Base-by-base conservation (phyloP, 1,284 basidiomycete genomes). In the Malassezia yamatoensis region DNA sequence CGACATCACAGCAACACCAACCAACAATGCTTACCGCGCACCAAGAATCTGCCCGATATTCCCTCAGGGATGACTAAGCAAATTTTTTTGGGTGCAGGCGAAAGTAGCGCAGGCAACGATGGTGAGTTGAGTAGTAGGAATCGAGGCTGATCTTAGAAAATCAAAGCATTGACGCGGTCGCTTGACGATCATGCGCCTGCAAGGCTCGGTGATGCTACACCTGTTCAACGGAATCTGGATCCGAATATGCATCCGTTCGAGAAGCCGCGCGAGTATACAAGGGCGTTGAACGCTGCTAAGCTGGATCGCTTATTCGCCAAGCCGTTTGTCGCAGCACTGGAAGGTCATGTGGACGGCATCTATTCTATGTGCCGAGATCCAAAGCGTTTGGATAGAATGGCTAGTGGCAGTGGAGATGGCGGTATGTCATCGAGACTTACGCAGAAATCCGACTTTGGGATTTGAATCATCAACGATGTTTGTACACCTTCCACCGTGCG, bases 231-330 rank as follows among this genome's bases (percentile, higher is more conserved):
- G 52, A 99, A 99, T 76, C 83, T 98, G 40, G 85, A 96, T 70
- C 90, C 93, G 0, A 79, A 89, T 18, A 83, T 90, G 76, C 93
- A 99, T 72, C 94, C 93, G 0, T 96, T 98, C 75, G 81, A 89
- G 3, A 85, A 87, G 43, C 86, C 90, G 12, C 79, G 94, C 59
- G 93, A 98, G 78, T 89, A 94, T 49, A 90, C 85, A 18, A 83
- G 94, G 56, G 94, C 94, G 2, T 76, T 98, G 46, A 94, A 90
- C 59, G 93, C 93, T 0, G 87, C 86, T 20, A 99, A 99, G 78
- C 86, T 99, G 79, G 91, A 96, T 57, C 80, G 89, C 50, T 88
- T 99, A 78, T 96, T 96, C 74, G 86, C 93, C 24, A 96, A 94
- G 74, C 94, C 94, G 0, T 98, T 98, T 66, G 81, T 99, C 8